Percentiles rank a stretch among this genome's conserved stretches.
These are phyloP conservation scores for Colletotrichum orchidophilum DNA, from an alignment of 2,329 filamentous ascomycete genomes.

Conservation along the genomic window DNA sequence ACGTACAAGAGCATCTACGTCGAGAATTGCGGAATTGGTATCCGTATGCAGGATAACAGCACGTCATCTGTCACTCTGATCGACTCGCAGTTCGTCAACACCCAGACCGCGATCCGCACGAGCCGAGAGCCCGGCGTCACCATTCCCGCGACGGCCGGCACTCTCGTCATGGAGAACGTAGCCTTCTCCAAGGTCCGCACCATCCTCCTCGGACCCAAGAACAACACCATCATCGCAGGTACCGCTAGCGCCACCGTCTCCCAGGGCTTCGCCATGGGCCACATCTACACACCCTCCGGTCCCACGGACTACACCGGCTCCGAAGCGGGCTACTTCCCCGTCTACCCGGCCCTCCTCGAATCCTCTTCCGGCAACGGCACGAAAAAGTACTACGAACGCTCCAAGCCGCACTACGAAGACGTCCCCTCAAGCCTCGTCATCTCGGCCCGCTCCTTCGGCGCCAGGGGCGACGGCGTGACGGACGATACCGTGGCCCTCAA, in stretches of 20 bases:
- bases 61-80: constrained; percentile 81
- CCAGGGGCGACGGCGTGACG: constrained; percentile 76
- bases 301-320: constrained; percentile 59
- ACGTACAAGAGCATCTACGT: constrained; percentile 74
- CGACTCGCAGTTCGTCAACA: constrained; percentile 76
- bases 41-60: constrained; percentile 71
- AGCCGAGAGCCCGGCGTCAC: constrained; percentile 51
- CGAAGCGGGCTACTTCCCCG: constrained; percentile 54
- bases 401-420: constrained; percentile 79
- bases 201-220: constrained; percentile 51
- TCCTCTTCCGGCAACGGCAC: constrained; percentile 42
- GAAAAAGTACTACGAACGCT: constrained; percentile 72
- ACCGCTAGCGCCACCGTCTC: constrained; percentile 58
- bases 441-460: constrained; percentile 73
- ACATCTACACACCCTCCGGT: constrained; percentile 65
- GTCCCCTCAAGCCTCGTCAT: constrained; percentile 69
- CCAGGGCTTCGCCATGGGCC: constrained; percentile 64
- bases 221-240: constrained; percentile 63
- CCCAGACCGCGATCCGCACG: constrained; percentile 74
- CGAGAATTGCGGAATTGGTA: constrained; percentile 70
- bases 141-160: constrained; percentile 50
- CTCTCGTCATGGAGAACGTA: constrained; percentile 59
- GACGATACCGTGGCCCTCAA: constrained; percentile 81
- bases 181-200: constrained; percentile 47
- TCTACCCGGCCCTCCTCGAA: constrained; percentile 61